Conservation (phyloP, 495 filamentous ascomycete species). For the Neurospora hispaniola region DNA sequence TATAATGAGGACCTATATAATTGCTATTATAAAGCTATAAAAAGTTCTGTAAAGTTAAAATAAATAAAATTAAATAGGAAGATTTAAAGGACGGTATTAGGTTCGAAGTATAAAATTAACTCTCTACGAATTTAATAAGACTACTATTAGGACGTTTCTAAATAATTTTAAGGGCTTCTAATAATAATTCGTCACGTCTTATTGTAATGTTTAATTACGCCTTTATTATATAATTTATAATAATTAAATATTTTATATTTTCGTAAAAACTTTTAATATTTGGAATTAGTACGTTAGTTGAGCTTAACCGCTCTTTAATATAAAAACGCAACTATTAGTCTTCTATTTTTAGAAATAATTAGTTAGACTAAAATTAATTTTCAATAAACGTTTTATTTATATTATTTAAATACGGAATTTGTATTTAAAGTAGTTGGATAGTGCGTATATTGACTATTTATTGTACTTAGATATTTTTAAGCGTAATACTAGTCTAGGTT, state of each 20-base stretch:
- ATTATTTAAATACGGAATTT: neutral
- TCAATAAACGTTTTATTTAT: neutral
- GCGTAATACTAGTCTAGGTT: neutral
- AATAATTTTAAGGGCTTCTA: neutral
- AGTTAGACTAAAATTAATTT: neutral
- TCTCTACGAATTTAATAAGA: neutral
- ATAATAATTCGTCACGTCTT: neutral
- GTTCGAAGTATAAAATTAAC: neutral
- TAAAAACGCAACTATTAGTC: neutral
- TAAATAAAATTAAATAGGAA: neutral
- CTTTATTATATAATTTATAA: neutral
- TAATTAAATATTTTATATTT: neutral
- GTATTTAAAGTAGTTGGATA: neutral
- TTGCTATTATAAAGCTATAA: neutral
- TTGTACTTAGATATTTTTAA: neutral
- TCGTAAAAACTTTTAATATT: neutral
- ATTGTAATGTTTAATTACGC: neutral
- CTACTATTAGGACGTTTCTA: neutral
- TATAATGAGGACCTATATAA: neutral
- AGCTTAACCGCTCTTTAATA: neutral
- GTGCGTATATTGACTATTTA: neutral
- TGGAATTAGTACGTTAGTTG: neutral
- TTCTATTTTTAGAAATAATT: neutral
- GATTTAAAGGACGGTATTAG: neutral
- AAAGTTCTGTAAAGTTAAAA: neutral